Percentiles rank a stretch among this genome's conserved stretches.
These are phyloP conservation scores for Paracoccidioides lutzii DNA, from an alignment of 2,329 filamentous ascomycete genomes.

Conservation along the genomic window DNA sequence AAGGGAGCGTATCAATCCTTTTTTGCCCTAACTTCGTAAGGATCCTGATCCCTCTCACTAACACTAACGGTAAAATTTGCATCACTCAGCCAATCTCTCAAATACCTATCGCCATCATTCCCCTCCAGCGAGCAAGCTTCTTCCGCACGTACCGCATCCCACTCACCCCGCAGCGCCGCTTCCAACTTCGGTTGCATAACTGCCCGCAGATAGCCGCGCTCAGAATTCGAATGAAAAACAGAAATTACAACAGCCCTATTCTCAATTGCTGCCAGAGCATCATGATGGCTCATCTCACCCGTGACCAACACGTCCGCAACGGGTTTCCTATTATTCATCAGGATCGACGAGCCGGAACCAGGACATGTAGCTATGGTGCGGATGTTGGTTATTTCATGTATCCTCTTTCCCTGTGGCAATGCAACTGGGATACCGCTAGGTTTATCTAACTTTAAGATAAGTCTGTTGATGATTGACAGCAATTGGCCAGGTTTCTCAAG, in stretches of 20 bases:
- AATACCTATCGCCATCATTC: constrained; percentile 21
- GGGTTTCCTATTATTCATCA: constrained; percentile 46
- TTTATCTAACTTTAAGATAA: constrained; percentile 50
- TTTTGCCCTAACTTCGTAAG: constrained; percentile 63
- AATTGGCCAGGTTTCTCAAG: constrained; percentile 42
- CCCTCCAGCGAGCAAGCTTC: constrained; percentile 19
- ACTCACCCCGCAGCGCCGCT: constrained; percentile 43
- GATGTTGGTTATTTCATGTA: constrained; percentile 44
- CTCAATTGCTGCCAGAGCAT: constrained; percentile 75
- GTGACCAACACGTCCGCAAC: constrained; percentile 72
- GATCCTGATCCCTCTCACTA: constrained; percentile 72
- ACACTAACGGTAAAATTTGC: constrained; percentile 53
- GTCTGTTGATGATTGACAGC: constrained; percentile 47
- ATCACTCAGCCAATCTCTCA: constrained; percentile 39
- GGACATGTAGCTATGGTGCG: constrained; percentile 73
- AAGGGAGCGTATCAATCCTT: not conserved
- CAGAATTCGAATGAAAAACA: constrained; percentile 87
- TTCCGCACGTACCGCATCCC: constrained; percentile 37
- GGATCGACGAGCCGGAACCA: constrained; percentile 62
- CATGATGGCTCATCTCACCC: constrained; percentile 87
- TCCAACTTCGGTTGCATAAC: constrained; percentile 57
- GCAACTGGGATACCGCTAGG: constrained; percentile 53
- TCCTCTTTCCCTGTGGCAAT: constrained; percentile 45
- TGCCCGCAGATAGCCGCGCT: constrained; percentile 65
- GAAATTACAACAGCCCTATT: constrained; percentile 69